Evolutionary conservation across 352 stramenopile genomes (phyloP).

Genomic region (Globisporangium okanoganense): DNA sequence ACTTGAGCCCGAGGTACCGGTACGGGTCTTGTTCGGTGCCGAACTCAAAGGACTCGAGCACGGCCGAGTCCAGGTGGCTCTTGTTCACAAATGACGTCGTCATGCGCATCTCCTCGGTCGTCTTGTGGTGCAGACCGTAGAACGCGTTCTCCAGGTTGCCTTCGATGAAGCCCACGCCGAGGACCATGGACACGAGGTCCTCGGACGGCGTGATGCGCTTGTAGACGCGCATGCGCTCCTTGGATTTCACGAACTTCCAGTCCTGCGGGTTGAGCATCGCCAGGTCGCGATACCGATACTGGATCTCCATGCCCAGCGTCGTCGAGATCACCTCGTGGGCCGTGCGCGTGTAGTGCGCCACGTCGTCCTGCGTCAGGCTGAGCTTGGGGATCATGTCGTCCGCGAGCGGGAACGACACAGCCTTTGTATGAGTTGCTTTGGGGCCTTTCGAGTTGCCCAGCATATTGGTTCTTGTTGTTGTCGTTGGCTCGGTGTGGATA

Average conservation of each 20-base stretch:
- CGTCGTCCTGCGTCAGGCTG: conserved; percentile 29
- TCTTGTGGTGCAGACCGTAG: conserved; percentile 51
- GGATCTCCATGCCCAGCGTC: conserved; percentile 42
- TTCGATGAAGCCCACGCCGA: conserved; percentile 40
- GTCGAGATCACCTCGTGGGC: conserved; percentile 34
- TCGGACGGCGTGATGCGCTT: conserved; percentile 24
- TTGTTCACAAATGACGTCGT: conserved; percentile 34
- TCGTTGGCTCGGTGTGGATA: conserved; percentile 4
- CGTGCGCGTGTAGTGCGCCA: conserved; percentile 23
- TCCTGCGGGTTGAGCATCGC: conserved; percentile 18
- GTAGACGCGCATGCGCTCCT: conserved; percentile 33
- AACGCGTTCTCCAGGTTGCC: conserved; percentile 41
- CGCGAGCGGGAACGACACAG: conserved; percentile 21
- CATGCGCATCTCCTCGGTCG: conserved; percentile 42
- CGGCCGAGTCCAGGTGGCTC: conserved; percentile 29
- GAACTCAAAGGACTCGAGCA: conserved; percentile 37
- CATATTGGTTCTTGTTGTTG: neutral
- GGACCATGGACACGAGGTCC: conserved; percentile 29
- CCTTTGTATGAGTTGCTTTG: neutral
- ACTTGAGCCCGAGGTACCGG: conserved; percentile 50
- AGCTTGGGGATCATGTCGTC: conserved; percentile 19
- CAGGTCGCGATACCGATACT: conserved; percentile 21
- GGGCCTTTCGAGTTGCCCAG: too few relatives aligned
- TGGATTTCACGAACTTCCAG: conserved; percentile 34
- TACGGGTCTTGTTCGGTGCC: conserved; percentile 35